Conservation (phyloP, 2,329 filamentous ascomycete species). For the Moelleriella libera region DNA sequence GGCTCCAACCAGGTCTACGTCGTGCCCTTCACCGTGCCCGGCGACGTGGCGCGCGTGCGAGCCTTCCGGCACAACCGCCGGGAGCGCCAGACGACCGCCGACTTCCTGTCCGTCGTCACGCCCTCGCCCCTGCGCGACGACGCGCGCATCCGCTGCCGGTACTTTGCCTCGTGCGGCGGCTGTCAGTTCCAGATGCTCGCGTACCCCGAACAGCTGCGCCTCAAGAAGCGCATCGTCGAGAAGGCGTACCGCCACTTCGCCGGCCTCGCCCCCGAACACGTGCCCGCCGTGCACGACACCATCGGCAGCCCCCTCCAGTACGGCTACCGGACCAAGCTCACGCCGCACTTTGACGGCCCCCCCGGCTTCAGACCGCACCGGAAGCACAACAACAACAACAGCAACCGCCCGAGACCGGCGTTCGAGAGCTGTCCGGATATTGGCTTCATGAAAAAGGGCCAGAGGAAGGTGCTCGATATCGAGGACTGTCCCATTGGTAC, state of each 20-base stretch:
- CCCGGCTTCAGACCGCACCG: slow-evolving; percentile 34
- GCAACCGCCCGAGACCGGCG: slow-evolving; percentile 22
- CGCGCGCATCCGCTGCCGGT: slow-evolving; percentile 62
- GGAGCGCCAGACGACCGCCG: slow-evolving; percentile 60
- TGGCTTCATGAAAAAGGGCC: slow-evolving; percentile 84
- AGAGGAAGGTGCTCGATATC: slow-evolving; percentile 71
- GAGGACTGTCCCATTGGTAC: slow-evolving; percentile 96
- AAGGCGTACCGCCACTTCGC: slow-evolving; percentile 91
- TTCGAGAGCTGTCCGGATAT: slow-evolving; percentile 61
- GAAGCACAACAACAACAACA: slow-evolving; percentile 13
- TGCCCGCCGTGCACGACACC: slow-evolving; percentile 69
- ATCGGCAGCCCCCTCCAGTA: slow-evolving; percentile 85
- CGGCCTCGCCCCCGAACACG: slow-evolving; percentile 56
- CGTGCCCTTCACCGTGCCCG: slow-evolving; percentile 77
- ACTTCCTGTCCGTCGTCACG: slow-evolving; percentile 65
- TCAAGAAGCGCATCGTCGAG: slow-evolving; percentile 77
- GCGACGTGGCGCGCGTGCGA: slow-evolving; percentile 67
- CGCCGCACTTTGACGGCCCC: slow-evolving; percentile 84
- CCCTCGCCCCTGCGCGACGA: slow-evolving; percentile 69
- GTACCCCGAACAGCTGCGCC: slow-evolving; percentile 69
- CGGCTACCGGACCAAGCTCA: slow-evolving; percentile 91
- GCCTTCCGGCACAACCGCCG: slow-evolving; percentile 56
- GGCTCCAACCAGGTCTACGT: slow-evolving; percentile 59
- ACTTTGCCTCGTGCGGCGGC: slow-evolving; percentile 78
- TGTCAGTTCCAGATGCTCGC: slow-evolving; percentile 98